Evolutionary conservation across 2,329 filamentous ascomycete genomes (phyloP).

Genomic region (Beauveria pseudobassiana): DNA sequence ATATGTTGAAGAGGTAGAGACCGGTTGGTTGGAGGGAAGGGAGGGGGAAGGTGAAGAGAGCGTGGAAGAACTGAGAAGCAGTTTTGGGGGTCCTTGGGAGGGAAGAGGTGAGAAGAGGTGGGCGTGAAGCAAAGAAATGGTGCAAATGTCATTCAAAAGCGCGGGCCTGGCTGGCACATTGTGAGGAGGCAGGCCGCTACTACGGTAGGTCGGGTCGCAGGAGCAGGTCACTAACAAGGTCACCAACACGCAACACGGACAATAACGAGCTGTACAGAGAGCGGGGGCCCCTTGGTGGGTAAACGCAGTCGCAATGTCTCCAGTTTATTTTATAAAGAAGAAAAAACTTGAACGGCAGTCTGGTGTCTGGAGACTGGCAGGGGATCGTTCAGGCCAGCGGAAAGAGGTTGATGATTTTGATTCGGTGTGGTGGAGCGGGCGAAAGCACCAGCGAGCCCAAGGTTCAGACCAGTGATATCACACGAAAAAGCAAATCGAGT

Average conservation of each 20-base stretch:
- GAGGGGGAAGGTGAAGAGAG: neutral
- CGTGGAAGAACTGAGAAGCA: neutral
- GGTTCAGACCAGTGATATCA: too few species aligned
- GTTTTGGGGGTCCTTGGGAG: neutral
- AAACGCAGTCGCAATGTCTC: neutral
- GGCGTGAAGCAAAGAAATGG: conserved; percentile 5
- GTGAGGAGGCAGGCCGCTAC: neutral
- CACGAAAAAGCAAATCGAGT: too few species aligned
- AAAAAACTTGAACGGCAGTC: neutral
- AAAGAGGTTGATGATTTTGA: neutral
- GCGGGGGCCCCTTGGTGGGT: too few species aligned
- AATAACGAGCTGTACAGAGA: neutral
- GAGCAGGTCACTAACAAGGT: neutral
- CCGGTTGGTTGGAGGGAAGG: neutral
- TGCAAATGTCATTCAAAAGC: conserved; percentile 1
- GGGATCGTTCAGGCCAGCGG: neutral
- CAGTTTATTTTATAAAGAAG: neutral
- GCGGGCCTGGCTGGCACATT: neutral
- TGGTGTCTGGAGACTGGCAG: neutral
- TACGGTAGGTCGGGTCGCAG: too few species aligned
- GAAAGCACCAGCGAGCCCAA: neutral
- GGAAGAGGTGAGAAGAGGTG: neutral
- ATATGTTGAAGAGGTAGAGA: neutral
- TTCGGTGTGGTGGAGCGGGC: neutral
- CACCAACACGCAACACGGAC: neutral